Base-by-base conservation (phyloP, 2,329 filamentous ascomycete genomes). In the Exophiala xenobiotica region DNA sequence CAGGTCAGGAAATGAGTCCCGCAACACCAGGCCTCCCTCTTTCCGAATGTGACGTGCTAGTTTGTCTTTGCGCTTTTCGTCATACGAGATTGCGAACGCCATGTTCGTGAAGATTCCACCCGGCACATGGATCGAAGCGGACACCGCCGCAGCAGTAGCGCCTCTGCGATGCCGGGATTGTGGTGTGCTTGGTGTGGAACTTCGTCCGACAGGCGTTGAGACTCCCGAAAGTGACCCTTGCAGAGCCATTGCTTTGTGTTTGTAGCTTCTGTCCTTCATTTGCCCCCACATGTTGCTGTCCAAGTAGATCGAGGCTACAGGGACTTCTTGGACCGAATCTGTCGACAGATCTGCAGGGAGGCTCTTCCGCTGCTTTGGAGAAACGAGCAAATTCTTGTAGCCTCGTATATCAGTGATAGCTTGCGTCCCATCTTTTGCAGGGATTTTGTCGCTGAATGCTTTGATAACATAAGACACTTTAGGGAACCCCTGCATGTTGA, bases 11-110 rank as follows among this genome's bases (percentile, higher is more conserved):
- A 97, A 96, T 0, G 90, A 90, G 27, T 83, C 78, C 1, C 82
- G 70, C 0, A 97, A 69, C 7, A 96, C 74, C 0, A 70, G 73
- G 1, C 90, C 92, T 2, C 90, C 92, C 43, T 88, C 83, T 4
- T 80, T 76, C 2, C 75, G 70, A 48, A 97, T 90, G 42, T 81
- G 73, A 1, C 74, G 75, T 26, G 80, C 80, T 2, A 93, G 67
- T 41, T 73, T 64, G 58, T 81, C 63, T 67, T 82, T 81, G 14
- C 82, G 78, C 6, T 71, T 71, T 12, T 82, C 77, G 1, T 79
- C 76, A 56, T 90, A 88, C 0, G 90, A 92, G 8, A 96, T 79
- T 0, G 90, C 90, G 68, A 97, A 96, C 0, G 82, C 83, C 90
- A 96, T 96, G 35, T 85, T 83, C 1, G 79, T 71, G 63, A 97